A percentile compares a stretch with the other conserved stretches of the same genome.
Conservation (phyloP, 164 flowering plant genomes). For the Vitis riparia region DNA sequence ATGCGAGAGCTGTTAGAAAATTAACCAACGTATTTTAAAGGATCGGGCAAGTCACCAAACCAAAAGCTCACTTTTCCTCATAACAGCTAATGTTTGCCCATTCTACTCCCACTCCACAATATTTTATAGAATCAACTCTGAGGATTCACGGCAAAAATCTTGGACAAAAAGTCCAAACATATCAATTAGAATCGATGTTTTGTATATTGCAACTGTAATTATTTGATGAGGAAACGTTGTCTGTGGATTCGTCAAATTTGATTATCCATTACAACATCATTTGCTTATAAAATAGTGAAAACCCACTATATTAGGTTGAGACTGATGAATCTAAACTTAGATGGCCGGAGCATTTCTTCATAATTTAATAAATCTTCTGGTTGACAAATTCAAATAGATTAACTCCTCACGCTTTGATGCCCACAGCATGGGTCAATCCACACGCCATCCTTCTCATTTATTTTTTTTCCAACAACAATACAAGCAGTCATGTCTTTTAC, state of each 20-base stretch:
- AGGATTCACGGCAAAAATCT: too few relatives aligned
- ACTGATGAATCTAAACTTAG: not conserved
- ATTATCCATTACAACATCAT: too few relatives aligned
- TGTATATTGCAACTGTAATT: too few relatives aligned
- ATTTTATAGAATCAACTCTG: not conserved
- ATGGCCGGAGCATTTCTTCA: not conserved
- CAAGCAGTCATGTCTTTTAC: not conserved
- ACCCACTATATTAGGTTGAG: not conserved
- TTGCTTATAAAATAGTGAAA: too few relatives aligned
- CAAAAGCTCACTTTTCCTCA: not conserved
- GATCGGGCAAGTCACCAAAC: conserved; percentile 21
- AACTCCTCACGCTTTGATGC: not conserved
- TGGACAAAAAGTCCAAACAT: too few relatives aligned
- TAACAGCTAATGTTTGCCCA: conserved; percentile 5
- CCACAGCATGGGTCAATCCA: not conserved
- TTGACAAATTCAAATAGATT: too few relatives aligned
- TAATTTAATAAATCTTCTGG: too few relatives aligned
- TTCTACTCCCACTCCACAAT: not conserved
- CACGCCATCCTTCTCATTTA: not conserved
- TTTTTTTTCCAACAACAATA: not conserved
- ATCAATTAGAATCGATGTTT: too few relatives aligned
- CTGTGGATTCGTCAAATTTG: too few relatives aligned
- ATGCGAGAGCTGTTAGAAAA: not conserved
- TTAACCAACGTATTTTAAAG: not conserved
- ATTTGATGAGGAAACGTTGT: too few relatives aligned